These are phyloP conservation scores for Arabidopsis hybrid DNA, from an alignment of 441 rosid genomes.

Conservation along the genomic window DNA sequence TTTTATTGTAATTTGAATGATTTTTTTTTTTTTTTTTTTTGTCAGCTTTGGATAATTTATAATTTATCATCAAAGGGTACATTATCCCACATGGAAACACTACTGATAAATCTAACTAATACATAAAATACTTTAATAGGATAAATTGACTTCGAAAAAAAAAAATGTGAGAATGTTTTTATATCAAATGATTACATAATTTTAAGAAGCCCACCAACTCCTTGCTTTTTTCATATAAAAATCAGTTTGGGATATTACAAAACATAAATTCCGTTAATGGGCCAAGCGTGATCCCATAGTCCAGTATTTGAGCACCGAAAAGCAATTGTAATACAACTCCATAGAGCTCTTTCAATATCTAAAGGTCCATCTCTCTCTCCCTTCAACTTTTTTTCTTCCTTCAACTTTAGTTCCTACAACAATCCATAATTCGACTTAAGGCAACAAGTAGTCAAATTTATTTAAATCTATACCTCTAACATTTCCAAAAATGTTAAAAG, in stretches of 20 bases:
- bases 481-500: not conserved
- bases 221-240: not conserved
- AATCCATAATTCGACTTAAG: constrained; percentile 22
- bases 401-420: constrained; percentile 65
- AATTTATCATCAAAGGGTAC: too few relatives aligned
- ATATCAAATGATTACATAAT: not conserved
- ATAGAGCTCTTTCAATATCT: constrained; percentile 82
- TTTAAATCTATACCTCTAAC: constrained; percentile 12
- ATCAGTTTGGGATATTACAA: not conserved
- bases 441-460: not conserved
- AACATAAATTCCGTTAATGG: not conserved
- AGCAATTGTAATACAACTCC: constrained; percentile 58
- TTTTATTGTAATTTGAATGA: too few relatives aligned
- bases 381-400: constrained; percentile 10
- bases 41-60: too few relatives aligned
- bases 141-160: too few relatives aligned
- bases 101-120: too few relatives aligned
- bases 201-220: not conserved
- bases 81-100: too few relatives aligned
- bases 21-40: too few relatives aligned
- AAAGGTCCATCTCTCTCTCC: constrained; percentile 66
- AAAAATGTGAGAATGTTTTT: too few relatives aligned
- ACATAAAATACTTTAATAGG: too few relatives aligned
- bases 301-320: not conserved
- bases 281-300: not conserved